A percentile compares a stretch with the other conserved stretches of the same genome.
Conservation (phyloP, 2,329 filamentous ascomycete genomes). For the Botrytis elliptica region DNA sequence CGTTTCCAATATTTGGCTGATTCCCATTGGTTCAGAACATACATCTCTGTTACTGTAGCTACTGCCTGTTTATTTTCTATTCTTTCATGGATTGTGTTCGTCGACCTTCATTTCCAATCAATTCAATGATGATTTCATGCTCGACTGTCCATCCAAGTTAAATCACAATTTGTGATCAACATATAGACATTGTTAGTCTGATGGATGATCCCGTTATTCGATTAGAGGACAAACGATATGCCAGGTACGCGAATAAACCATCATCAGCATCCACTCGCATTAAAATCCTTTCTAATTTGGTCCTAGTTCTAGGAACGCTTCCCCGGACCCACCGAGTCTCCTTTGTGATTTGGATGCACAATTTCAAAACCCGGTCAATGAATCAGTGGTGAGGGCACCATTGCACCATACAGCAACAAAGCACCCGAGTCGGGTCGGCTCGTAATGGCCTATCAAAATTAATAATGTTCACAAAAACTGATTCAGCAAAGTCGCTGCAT, state of each 20-base stretch:
- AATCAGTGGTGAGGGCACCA: slow-evolving; percentile 14
- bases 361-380: slow-evolving; percentile 11
- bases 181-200: neutral
- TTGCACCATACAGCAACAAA: neutral
- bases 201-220: slow-evolving; percentile 2
- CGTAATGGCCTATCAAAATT: slow-evolving; percentile 1
- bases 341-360: slow-evolving; percentile 16
- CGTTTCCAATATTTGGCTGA: slow-evolving; percentile 16
- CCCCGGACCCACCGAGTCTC: slow-evolving; percentile 20
- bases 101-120: neutral
- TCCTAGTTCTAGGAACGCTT: slow-evolving; percentile 19
- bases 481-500: neutral
- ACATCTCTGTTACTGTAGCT: neutral
- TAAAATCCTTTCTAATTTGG: neutral
- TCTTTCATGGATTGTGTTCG: neutral
- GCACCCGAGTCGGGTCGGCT: neutral
- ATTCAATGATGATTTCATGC: slow-evolving; percentile 1
- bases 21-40: slow-evolving; percentile 4
- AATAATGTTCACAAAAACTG: neutral
- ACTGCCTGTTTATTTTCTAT: neutral
- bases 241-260: slow-evolving; percentile 20
- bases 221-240: slow-evolving; percentile 19
- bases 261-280: slow-evolving; percentile 11
- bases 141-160: neutral
- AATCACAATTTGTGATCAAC: neutral